Base-by-base conservation (phyloP, 257 asterid genomes). In the Pogostemon cablin region DNA sequence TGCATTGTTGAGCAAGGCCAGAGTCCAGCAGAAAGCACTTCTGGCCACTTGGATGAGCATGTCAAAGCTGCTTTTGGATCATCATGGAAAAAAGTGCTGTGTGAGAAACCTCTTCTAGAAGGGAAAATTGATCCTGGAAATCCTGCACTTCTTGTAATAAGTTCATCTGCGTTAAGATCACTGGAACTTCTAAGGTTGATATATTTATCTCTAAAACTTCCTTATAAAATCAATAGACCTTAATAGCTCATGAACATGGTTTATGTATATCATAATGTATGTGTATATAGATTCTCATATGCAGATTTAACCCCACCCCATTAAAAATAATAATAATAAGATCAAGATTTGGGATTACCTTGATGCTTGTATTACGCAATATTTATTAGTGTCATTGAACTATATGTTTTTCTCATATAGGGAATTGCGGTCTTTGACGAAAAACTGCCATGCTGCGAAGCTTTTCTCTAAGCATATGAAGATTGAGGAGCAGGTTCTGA, bases 381-480 rank as follows among this genome's bases (percentile, higher is more conserved):
- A 15, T 34, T 25, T 74, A 20, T 67, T 37, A 49, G 40, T 55
- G 58, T 57, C 63, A 43, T 56, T 77, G 42, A 72, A 55, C 43
- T 67, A 3, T 57, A 17, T 57, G 7, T 73, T 72, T 55, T 86
- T 39, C 67, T 73, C 43, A 49, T 76, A 37, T 80, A 95, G 99
- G 87, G 99, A 85, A 79, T 77, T 95, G 75, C 83, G 92, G 69
- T 78, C 88, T 69, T 79, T 91, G 80, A 95, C 99, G 20, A 73
- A 71, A 62, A 96, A 95, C 48, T 95, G 99, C 75, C 97, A 79
- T 69, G 89, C 99, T 76, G 99, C 95, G 55, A 95, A 91, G 84
- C 84, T 95, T 58, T 95, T 95, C 82, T 85, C 99, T 17, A 95
- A 95, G 90, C 99, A 95, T 74, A 91, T 95, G 93, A 95, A 95